These are phyloP conservation scores for Neonectria ditissima DNA, from an alignment of 2,329 filamentous ascomycete species.

Conservation along the genomic window DNA sequence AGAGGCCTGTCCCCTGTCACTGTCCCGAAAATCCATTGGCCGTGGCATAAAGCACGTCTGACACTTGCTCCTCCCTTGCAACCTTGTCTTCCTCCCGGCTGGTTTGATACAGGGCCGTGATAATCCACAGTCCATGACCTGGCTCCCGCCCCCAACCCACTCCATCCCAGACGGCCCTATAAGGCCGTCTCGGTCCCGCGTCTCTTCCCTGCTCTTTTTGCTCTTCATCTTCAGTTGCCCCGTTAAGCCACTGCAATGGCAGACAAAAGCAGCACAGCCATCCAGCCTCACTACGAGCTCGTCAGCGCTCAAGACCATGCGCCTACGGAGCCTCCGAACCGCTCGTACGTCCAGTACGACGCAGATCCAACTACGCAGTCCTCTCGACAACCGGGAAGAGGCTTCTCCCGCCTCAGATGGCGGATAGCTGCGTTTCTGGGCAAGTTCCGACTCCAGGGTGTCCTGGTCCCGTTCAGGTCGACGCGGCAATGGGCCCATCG, in stretches of 20 bases:
- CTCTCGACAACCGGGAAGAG: neutral
- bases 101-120: neutral
- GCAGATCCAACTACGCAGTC: neutral
- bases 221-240: neutral
- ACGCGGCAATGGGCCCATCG: conserved; percentile 14
- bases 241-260: conserved; percentile 1
- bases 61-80: neutral
- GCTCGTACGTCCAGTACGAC: neutral
- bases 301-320: conserved; percentile 29
- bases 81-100: neutral
- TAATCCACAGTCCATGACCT: neutral
- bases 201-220: neutral
- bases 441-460: conserved; percentile 34
- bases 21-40: neutral
- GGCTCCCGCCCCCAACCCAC: conserved; percentile 16
- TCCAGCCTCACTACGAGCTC: conserved; percentile 32
- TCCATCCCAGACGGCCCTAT: neutral
- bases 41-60: neutral
- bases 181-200: neutral
- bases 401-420: conserved; percentile 26
- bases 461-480: conserved; percentile 19
- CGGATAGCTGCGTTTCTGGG: conserved; percentile 30
- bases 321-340: neutral
- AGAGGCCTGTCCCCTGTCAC: neutral
- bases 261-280: conserved; percentile 10